These are phyloP conservation scores for Amylostereum areolatum DNA, from an alignment of 1,284 basidiomycete species.

Conservation along the genomic window DNA sequence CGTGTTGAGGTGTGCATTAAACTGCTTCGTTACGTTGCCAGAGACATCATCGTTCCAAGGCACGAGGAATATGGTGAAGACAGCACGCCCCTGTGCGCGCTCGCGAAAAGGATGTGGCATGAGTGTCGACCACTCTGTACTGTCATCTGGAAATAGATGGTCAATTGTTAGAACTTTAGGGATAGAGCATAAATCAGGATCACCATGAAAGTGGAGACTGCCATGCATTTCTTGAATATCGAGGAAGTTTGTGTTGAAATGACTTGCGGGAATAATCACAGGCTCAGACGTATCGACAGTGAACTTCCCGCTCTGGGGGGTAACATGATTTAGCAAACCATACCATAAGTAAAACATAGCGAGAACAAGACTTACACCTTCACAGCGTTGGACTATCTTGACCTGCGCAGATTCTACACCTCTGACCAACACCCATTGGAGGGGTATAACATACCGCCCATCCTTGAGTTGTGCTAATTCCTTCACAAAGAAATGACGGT, in stretches of 20 bases:
- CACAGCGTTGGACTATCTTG: too few species aligned
- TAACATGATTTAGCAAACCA: too few species aligned
- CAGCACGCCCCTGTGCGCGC: constrained; percentile 9
- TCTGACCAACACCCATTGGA: constrained; percentile 9
- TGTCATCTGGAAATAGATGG: not conserved
- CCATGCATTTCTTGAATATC: too few species aligned
- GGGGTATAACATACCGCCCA: constrained; percentile 17
- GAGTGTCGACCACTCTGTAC: not conserved
- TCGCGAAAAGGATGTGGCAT: constrained; percentile 12
- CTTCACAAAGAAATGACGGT: constrained; percentile 18
- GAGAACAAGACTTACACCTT: not conserved
- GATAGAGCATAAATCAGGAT: too few species aligned
- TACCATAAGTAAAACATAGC: too few species aligned
- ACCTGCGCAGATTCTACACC: constrained; percentile 1
- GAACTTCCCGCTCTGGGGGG: too few species aligned
- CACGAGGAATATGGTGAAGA: constrained; percentile 11
- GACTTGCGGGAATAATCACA: too few species aligned
- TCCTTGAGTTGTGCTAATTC: constrained; percentile 20
- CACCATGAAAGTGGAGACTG: too few species aligned
- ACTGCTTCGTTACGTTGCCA: constrained; percentile 25
- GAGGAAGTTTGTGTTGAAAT: too few species aligned
- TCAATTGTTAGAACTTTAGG: not conserved
- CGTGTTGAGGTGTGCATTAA: constrained; percentile 24
- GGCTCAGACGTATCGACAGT: too few species aligned
- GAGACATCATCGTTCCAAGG: constrained; percentile 27